Base-by-base conservation (phyloP, 1,284 basidiomycete genomes). In the Afroboletus lepidellus region DNA sequence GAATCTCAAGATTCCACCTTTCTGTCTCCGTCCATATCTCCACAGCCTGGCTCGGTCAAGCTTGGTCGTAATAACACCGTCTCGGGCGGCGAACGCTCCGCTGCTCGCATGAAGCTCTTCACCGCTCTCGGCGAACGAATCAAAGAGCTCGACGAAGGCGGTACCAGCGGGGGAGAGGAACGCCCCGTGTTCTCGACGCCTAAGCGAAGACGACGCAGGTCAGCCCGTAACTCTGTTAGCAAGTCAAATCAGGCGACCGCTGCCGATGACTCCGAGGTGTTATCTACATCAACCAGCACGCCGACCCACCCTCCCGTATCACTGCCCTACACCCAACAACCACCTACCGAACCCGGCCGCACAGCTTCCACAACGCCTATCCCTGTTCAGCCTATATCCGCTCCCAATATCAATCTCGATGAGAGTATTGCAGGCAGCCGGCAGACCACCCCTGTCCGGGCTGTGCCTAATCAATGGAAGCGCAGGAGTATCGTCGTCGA, bases 1-100 rank as follows among this genome's bases (percentile, higher is more conserved):
- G 77, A 84, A 56, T 54, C 59, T 11, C 63, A 58, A 21, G 82
- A 85, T 41, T 54, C 69, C 33, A 47, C 56, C 21, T 55, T 63
- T 48, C 23, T 60, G 34, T 69, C 77, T 7, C 63, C 78, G n/a
- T 77, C 80, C 2, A 58, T 69, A 11, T 71, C 80, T 13, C 78
- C 82, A 7, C 77, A 81, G 23, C 77, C 77, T 20, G 72, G 71
- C 23, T 67, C 72, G 4, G 73, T 68, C 11, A 78, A 77, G 57
- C 72, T 90, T 21, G 74, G 72, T 52, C 77, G 89, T 52, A 91
- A 85, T 63, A 90, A 91, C 62, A 92, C 89, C 13, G 82, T 90
- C 16, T 79, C 88, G 1, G 88, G 87, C 5, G 87, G 87, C 16
- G 89, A 91, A 61, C 74, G 89, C 23, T 77, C 78, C 39, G 86